These are phyloP conservation scores for Albizia julibrissin DNA, from an alignment of 306 rosid genomes.

Conservation along the genomic window DNA sequence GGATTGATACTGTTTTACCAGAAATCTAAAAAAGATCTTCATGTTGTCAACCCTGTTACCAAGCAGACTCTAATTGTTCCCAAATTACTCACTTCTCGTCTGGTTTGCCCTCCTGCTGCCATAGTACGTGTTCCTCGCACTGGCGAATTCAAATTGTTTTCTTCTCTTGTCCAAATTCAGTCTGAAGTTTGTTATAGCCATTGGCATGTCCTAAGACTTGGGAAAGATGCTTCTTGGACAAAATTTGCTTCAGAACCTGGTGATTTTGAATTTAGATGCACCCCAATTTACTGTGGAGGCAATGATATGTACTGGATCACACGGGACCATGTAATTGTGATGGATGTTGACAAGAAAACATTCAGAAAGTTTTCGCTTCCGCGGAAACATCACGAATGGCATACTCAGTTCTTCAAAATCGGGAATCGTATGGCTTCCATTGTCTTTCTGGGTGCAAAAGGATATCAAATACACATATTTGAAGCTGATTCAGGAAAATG, in stretches of 20 bases:
- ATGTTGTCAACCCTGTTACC: constrained; percentile 4
- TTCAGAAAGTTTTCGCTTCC: constrained; percentile 8
- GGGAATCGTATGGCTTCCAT: constrained; percentile 9
- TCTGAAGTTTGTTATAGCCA: constrained; percentile 8
- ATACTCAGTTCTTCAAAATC: constrained; percentile 19
- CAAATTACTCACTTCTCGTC: not conserved
- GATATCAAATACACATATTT: constrained; percentile 3
- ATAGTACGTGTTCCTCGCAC: constrained; percentile 19
- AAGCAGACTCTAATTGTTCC: constrained; percentile 9
- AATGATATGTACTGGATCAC: constrained; percentile 29
- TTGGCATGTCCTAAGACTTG: constrained; percentile 28
- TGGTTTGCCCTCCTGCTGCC: constrained; percentile 21
- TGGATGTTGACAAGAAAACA: constrained; percentile 25
- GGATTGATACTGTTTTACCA: constrained; percentile 1
- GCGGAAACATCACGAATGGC: not conserved
- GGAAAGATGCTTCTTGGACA: constrained; percentile 12
- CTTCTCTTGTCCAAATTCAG: constrained; percentile 16
- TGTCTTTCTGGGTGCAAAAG: not conserved
- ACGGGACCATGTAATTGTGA: not conserved
- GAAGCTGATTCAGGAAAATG: constrained; percentile 12
- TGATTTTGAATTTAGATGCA: constrained; percentile 20
- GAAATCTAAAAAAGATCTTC: not conserved
- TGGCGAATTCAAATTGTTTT: constrained; percentile 29
- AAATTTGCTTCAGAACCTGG: not conserved
- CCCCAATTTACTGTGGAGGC: constrained; percentile 20